Conservation (phyloP, 306 rosid genomes). For the Cucumis cinereus region DNA sequence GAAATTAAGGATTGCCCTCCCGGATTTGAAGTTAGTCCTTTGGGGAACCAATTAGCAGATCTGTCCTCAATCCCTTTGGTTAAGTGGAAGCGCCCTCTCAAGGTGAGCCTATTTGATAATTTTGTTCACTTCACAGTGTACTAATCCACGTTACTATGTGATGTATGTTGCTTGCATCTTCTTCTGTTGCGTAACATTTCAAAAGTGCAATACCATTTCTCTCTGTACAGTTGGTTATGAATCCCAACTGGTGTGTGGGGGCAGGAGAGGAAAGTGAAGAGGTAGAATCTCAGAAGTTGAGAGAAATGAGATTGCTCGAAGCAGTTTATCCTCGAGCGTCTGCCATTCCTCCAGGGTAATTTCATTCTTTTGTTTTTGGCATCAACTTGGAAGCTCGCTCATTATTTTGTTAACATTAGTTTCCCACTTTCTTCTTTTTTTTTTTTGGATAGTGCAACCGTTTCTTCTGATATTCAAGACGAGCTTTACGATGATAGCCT, state of each 20-base stretch:
- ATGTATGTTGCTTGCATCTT: neutral
- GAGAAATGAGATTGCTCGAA: constrained; percentile 50
- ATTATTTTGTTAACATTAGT: neutral
- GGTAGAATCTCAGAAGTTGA: constrained; percentile 23
- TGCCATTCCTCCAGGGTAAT: constrained; percentile 53
- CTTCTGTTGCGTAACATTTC: neutral
- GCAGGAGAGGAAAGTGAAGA: constrained; percentile 69
- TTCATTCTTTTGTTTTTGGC: neutral
- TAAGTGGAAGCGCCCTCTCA: constrained; percentile 52
- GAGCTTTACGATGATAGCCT: constrained; percentile 36
- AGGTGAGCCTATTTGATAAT: constrained; percentile 23
- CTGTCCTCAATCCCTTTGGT: constrained; percentile 16
- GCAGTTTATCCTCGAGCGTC: constrained; percentile 54
- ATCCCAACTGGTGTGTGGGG: constrained; percentile 35
- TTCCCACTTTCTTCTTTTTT: neutral
- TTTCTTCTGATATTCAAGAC: constrained; percentile 23
- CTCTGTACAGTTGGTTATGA: constrained; percentile 27
- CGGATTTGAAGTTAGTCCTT: constrained; percentile 41
- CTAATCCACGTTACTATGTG: neutral
- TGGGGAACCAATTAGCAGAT: constrained; percentile 17
- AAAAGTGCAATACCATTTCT: neutral
- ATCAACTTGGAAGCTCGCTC: neutral
- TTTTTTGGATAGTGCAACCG: constrained; percentile 31
- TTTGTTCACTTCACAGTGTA: neutral
- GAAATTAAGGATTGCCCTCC: constrained; percentile 41